A percentile compares a stretch with the other conserved stretches of the same genome.
phyloP scores from a whole-genome alignment of 371 early-diverging fungal genomes.

The Lichtheimia ramosa region DNA sequence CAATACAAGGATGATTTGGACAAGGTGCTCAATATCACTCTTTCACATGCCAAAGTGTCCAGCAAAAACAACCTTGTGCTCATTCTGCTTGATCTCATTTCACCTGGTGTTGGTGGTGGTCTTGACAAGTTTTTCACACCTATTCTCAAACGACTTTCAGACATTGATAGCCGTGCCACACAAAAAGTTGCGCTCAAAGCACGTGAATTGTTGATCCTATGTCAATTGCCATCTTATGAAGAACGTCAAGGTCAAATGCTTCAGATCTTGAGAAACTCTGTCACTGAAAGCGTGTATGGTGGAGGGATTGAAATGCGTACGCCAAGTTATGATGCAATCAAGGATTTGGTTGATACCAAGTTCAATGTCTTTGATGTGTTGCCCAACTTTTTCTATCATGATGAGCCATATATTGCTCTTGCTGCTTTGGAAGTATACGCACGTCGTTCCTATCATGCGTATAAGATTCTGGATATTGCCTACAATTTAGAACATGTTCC shows the following conservation, averaged over 20 bases:
- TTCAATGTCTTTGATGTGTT: constrained; percentile 95
- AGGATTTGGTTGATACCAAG: constrained; percentile 88
- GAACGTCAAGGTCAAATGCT: constrained; percentile 87
- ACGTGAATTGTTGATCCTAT: constrained; percentile 88
- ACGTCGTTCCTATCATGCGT: constrained; percentile 95
- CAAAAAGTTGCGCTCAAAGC: constrained; percentile 91
- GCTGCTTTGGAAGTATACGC: constrained; percentile 95
- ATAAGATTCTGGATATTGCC: constrained; percentile 82
- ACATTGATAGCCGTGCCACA: constrained; percentile 73
- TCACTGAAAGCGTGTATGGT: constrained; percentile 82
- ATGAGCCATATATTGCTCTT: constrained; percentile 74
- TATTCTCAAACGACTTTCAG: constrained; percentile 81
- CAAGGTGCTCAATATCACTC: constrained; percentile 68
- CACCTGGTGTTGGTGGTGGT: constrained; percentile 62
- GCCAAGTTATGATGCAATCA: constrained; percentile 79
- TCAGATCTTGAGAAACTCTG: constrained; percentile 77
- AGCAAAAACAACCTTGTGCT: constrained; percentile 80
- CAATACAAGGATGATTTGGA: constrained; percentile 82
- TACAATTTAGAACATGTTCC: constrained; percentile 73
- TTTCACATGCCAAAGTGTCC: constrained; percentile 82
- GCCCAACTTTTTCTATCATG: constrained; percentile 91
- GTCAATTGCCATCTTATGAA: constrained; percentile 90
- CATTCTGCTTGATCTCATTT: constrained; percentile 76
- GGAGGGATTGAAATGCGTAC: constrained; percentile 70
- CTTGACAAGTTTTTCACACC: constrained; percentile 76